Evolutionary conservation across 768 basidiomycete species (phyloP), one percentile per base, ranked within the genome.

Genomic region (Dentipellis sp.): DNA sequence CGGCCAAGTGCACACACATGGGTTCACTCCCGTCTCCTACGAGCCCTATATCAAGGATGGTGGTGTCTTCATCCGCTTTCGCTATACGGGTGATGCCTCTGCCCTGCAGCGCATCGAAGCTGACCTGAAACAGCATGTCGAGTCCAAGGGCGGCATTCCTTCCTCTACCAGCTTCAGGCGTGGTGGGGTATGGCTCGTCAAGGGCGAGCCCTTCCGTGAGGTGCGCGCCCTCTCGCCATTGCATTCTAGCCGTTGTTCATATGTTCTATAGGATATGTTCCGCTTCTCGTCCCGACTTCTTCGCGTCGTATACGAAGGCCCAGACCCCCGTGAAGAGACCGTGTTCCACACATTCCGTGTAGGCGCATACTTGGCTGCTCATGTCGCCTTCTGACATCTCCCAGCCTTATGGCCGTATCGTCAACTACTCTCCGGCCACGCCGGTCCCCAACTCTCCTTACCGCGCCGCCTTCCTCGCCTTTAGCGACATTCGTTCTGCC

Each of bases 281-380:
- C 77, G 89, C 53, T 95, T 83, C 67, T 84, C 92, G 0, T 86
- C 88, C 17, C 72, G 76, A 2, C 75, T 86, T 9, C 65, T 97
- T 52, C 80, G 81, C 57, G 79, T 95, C n/a, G 71, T 80, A 6
- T 97, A 95, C 62, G 89, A 95, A 35, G 95, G 95, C 0, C 86
- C 91, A 1, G 94, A 97, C 65, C 72, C 94, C 1, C 77, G 79
- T 29, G 91, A 94, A 63, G 89, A 94, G 68, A 66, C 75, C 0
- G 71, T 95, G 0, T 97, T 92, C 65, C 74, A 84, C 23, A 69
- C 91, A 21, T 81, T 93, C 57, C 78, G 93, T 50, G 91, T 90
- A 69, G 60, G 83, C 69, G 14, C 16, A 46, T 22, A 19, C 42
- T 9, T 39, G 40, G 38, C 37, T 36, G 11, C 42, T 61, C 37